Percentiles rank a stretch among this genome's conserved stretches.
phyloP scores from a whole-genome alignment of 306 rosid genomes.

The Lathyrus tuberosus region DNA sequence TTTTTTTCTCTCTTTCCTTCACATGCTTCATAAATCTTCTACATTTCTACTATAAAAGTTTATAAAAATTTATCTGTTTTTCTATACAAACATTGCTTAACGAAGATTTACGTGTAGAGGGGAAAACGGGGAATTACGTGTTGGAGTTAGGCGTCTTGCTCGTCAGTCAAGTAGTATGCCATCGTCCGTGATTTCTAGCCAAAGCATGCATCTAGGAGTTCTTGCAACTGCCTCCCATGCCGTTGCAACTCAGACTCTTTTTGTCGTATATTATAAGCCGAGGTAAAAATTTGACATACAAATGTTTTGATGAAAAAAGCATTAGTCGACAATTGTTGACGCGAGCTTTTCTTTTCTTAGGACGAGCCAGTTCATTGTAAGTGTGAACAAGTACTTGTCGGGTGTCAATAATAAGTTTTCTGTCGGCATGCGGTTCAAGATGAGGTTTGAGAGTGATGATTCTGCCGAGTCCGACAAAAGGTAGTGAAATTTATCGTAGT shows the following conservation, averaged over 20 bases:
- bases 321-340: slow-evolving; percentile 17
- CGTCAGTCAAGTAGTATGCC: slow-evolving; percentile 86
- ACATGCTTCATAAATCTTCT: slow-evolving; percentile 16
- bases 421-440: slow-evolving; percentile 81
- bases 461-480: slow-evolving; percentile 87
- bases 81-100: slow-evolving; percentile 32
- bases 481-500: slow-evolving; percentile 45
- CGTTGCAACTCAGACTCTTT: slow-evolving; percentile 73
- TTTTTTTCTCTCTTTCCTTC: slow-evolving; percentile 18
- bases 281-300: slow-evolving; percentile 51
- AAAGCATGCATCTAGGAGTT: slow-evolving; percentile 96
- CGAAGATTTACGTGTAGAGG: slow-evolving; percentile 59
- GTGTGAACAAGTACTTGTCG: slow-evolving; percentile 69
- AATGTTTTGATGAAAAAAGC: neutral
- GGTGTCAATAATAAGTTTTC: slow-evolving; percentile 58
- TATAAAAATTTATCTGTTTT: slow-evolving; percentile 14
- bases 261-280: slow-evolving; percentile 85
- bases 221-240: slow-evolving; percentile 99
- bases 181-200: slow-evolving; percentile 88
- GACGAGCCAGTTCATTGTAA: slow-evolving; percentile 76
- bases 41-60: neutral
- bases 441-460: slow-evolving; percentile 94
- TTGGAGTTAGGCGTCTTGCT: slow-evolving; percentile 87
- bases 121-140: slow-evolving; percentile 72
- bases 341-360: slow-evolving; percentile 47